phyloP scores from a whole-genome alignment of 768 basidiomycete species.

The Leccinum truebloodii region DNA sequence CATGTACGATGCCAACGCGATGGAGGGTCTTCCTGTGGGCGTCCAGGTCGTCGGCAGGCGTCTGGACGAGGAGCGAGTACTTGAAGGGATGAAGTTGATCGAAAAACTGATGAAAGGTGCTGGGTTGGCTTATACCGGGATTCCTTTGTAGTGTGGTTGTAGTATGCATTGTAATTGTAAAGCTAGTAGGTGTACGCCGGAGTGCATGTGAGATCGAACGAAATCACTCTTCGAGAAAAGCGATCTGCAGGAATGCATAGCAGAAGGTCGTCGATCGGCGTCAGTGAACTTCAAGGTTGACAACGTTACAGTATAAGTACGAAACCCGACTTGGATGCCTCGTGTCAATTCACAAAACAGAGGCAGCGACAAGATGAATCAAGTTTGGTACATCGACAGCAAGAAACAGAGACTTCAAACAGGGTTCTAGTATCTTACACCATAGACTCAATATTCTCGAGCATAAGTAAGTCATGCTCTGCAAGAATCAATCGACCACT shows the following conservation, averaged over 20 bases:
- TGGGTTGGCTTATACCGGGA: constrained; percentile 26
- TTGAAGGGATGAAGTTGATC: constrained; percentile 47
- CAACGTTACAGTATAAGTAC: too few species aligned
- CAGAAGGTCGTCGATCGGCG: too few species aligned
- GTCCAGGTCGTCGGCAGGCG: constrained; percentile 45
- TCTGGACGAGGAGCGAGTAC: constrained; percentile 48
- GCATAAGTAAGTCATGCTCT: not conserved
- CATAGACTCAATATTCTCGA: not conserved
- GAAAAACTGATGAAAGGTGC: constrained; percentile 28
- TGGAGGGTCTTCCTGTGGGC: constrained; percentile 47
- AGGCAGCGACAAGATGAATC: too few species aligned
- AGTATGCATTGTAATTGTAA: not conserved
- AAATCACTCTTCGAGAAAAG: too few species aligned
- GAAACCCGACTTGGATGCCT: too few species aligned
- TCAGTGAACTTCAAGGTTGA: too few species aligned
- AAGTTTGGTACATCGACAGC: too few species aligned
- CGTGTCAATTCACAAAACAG: too few species aligned
- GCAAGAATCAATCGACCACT: not conserved
- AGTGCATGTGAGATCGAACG: not conserved
- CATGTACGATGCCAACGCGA: constrained; percentile 41
- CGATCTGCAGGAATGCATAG: too few species aligned
- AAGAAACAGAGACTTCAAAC: too few species aligned
- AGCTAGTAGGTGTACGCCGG: not conserved
- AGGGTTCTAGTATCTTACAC: too few species aligned
- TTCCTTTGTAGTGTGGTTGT: constrained; percentile 20